Percentiles rank a stretch among this genome's conserved stretches.
Conservation (phyloP, 1,139 yeast species). For the Blastobotrys proliferans region DNA sequence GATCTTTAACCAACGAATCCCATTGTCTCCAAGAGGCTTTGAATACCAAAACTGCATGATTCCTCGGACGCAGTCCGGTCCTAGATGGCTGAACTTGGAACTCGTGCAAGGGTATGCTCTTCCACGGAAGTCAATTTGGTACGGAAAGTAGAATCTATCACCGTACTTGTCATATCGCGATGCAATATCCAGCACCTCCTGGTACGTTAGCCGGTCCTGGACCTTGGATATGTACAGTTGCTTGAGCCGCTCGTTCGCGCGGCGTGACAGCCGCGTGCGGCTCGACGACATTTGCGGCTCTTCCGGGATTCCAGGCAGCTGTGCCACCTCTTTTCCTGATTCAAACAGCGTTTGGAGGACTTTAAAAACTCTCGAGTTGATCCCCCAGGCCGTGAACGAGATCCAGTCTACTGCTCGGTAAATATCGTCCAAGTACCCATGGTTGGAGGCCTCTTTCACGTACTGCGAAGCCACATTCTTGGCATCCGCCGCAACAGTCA, state of each 20-base stretch:
- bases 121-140: conserved; percentile 90
- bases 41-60: conserved; percentile 65
- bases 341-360: conserved; percentile 70
- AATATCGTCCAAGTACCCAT: conserved; percentile 56
- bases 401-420: conserved; percentile 74
- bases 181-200: not conserved
- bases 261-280: no score
- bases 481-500: conserved; percentile 55
- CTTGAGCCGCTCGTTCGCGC: no score
- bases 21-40: conserved; percentile 50
- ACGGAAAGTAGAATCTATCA: conserved; percentile 92
- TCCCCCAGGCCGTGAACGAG: conserved; percentile 87
- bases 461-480: conserved; percentile 82
- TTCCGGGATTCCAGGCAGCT: no score
- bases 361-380: conserved; percentile 61
- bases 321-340: conserved; percentile 54
- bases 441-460: conserved; percentile 66
- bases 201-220: not conserved
- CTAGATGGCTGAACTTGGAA: conserved; percentile 55
- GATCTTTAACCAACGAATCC: conserved; percentile 61
- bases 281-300: no score
- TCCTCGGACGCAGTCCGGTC: conserved; percentile 61
- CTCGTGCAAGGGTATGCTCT: conserved; percentile 92
- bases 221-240: not conserved
- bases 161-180: conserved; percentile 17